Evolutionary conservation across 202 grass and related monocot genomes (phyloP).

Genomic region (Bolboschoenoplectus hybrid): DNA sequence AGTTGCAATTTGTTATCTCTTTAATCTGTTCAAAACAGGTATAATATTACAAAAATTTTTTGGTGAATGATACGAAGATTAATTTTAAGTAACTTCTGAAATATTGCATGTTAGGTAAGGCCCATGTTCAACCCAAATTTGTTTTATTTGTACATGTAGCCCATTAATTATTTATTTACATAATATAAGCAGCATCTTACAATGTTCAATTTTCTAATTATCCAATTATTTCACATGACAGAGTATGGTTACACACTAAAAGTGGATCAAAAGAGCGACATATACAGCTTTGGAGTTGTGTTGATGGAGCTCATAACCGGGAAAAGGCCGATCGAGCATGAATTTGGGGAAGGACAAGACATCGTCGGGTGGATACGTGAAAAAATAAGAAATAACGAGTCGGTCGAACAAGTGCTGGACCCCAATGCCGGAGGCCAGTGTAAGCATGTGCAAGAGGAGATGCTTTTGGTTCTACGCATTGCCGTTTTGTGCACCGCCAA

Average conservation of each 20-base stretch:
- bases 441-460: slow-evolving; percentile 85
- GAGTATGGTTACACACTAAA: slow-evolving; percentile 96
- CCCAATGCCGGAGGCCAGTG: slow-evolving; percentile 55
- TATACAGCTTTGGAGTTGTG: slow-evolving; percentile 93
- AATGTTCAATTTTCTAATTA: not conserved
- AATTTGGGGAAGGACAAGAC: slow-evolving; percentile 80
- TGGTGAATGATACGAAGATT: not conserved
- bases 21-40: not conserved
- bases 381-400: slow-evolving; percentile 55
- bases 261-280: slow-evolving; percentile 98
- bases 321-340: slow-evolving; percentile 57
- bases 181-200: not conserved
- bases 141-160: no score
- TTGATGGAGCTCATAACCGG: slow-evolving; percentile 93
- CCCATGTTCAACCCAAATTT: not conserved
- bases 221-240: slow-evolving; percentile 33
- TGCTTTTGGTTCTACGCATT: slow-evolving; percentile 79
- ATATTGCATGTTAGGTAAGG: not conserved
- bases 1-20: not conserved
- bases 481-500: slow-evolving; percentile 82
- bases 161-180: not conserved
- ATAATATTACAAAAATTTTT: not conserved
- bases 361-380: slow-evolving; percentile 78
- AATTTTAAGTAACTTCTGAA: not conserved
- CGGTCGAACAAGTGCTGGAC: slow-evolving; percentile 65